Percentiles rank a stretch among this genome's conserved stretches.
These are phyloP conservation scores for Microsporum audouinii DNA, from an alignment of 2,329 filamentous ascomycete species.

Conservation along the genomic window DNA sequence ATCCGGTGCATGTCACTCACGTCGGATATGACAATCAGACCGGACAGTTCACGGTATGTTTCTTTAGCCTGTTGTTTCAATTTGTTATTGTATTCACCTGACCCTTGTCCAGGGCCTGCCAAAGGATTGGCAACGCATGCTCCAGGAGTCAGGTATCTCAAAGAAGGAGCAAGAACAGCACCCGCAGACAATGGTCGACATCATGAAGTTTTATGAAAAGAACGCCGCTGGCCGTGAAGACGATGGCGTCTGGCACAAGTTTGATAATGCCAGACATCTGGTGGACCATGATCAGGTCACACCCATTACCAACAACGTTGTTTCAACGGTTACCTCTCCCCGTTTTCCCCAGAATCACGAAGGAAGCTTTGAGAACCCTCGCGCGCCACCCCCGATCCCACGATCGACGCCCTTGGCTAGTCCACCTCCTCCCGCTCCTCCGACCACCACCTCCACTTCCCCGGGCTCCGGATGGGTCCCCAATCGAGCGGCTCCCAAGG, in stretches of 20 bases:
- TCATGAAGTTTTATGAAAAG: constrained; percentile 95
- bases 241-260: constrained; percentile 89
- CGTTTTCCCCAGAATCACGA: constrained; percentile 80
- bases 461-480: constrained; percentile 54
- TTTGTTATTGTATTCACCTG: neutral
- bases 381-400: constrained; percentile 83
- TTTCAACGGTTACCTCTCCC: constrained; percentile 63
- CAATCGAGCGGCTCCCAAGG: constrained; percentile 72
- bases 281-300: constrained; percentile 39
- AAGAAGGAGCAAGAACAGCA: constrained; percentile 94
- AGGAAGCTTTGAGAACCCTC: constrained; percentile 94
- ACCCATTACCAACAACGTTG: constrained; percentile 49
- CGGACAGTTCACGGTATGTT: constrained; percentile 80
- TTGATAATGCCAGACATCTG: constrained; percentile 66
- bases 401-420: constrained; percentile 27
- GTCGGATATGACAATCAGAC: constrained; percentile 95
- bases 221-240: constrained; percentile 70
- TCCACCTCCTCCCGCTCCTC: constrained; percentile 38
- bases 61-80: neutral
- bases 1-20: constrained; percentile 94
- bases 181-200: constrained; percentile 88
- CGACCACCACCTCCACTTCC: constrained; percentile 5
- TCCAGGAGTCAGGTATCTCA: constrained; percentile 91
- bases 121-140: constrained; percentile 92
- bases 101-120: constrained; percentile 59